A percentile compares a stretch with the other conserved stretches of the same genome.
These are phyloP conservation scores for Sphagnum magellanicum DNA, from an alignment of 228 moss, liverwort and hornwort genomes.

Conservation along the genomic window DNA sequence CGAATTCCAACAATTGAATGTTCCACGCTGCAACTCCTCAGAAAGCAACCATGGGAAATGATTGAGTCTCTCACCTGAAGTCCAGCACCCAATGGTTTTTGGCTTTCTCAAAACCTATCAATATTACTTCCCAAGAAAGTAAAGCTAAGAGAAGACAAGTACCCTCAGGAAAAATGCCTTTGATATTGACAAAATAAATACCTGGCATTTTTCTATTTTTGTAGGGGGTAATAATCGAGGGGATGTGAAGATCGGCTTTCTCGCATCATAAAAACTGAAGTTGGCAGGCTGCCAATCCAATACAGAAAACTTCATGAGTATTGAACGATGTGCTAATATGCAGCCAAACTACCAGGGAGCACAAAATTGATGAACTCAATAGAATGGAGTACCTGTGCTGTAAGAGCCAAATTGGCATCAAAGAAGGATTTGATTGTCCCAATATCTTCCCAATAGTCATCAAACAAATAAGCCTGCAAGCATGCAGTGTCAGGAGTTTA, in stretches of 20 bases:
- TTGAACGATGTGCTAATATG: no score
- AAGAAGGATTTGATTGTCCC: constrained; percentile 99
- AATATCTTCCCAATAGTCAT: constrained; percentile 99
- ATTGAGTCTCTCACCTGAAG: constrained; percentile 72
- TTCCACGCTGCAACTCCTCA: constrained; percentile 63
- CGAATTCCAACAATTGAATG: constrained; percentile 90
- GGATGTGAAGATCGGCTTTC: constrained; percentile 92
- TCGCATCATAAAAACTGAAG: constrained; percentile 86
- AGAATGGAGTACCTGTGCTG: constrained; percentile 48
- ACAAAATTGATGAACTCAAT: no score
- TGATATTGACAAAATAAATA: no score
- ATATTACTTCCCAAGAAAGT: no score
- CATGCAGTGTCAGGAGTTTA: no score
- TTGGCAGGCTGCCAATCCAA: constrained; percentile 54
- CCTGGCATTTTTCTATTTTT: constrained; percentile 82
- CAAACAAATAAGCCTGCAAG: constrained; percentile 81
- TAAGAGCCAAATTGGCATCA: constrained; percentile 89
- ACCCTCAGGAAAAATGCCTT: no score
- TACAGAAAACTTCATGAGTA: no score
- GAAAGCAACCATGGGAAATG: constrained; percentile 83
- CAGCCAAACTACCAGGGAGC: no score
- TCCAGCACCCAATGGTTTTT: no score
- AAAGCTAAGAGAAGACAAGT: no score
- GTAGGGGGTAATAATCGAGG: constrained; percentile 91
- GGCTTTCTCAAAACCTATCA: no score